Evolutionary conservation across 1,139 yeast genomes (phyloP), one percentile per base, ranked within the genome.

Genomic region (Candida labiduridarum): DNA sequence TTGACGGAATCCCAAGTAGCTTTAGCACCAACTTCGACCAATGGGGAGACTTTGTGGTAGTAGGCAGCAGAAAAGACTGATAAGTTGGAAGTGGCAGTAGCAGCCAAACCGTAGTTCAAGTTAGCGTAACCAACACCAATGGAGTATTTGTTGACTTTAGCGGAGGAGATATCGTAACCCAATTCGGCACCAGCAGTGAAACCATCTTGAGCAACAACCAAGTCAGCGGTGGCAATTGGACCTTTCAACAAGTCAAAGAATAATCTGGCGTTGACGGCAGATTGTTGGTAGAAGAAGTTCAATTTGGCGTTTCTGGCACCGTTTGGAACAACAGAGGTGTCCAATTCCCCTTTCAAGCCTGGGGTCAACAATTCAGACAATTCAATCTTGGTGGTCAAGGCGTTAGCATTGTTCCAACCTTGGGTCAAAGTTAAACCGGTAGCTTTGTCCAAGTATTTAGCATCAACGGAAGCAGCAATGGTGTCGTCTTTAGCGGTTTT

Each of bases 181-280:
- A 94, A 84, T 78, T 94, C 97, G 61, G 95, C 96, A 77, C 99
- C 99, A 63, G 94, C 95, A 62, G 96, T 85, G 83, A 91, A 87
- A 62, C 97, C 97, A 66, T 91, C 97, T 76, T 89, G 96, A 69
- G 96, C 96, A 65, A 92, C 84, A 59, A 96, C 86, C 70, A 90
- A 83, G 74, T 94, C 97, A 74, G 97, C 97, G 63, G 90, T 85
- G 72, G 96, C 92, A 61, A 88, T 80, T 65, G 98, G 97, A 63
- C 97, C 97, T 82, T 92, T 92, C 72, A 92, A 82, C 69, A 94
- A 80, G 77, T 95, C 97, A 65, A 95, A 90, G 79, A 89, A 89
- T 62, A 92, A 95, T 77, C 97, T 87, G 64, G 97, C 96, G 70
- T 89, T 88, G 74, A 94, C 87, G 54, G 92, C 86, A 59, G 96